Percentiles rank a stretch among this genome's conserved stretches.
These are phyloP conservation scores for Pseudopediastrum boryanum DNA, from an alignment of 139 green algal species.

Conservation along the genomic window DNA sequence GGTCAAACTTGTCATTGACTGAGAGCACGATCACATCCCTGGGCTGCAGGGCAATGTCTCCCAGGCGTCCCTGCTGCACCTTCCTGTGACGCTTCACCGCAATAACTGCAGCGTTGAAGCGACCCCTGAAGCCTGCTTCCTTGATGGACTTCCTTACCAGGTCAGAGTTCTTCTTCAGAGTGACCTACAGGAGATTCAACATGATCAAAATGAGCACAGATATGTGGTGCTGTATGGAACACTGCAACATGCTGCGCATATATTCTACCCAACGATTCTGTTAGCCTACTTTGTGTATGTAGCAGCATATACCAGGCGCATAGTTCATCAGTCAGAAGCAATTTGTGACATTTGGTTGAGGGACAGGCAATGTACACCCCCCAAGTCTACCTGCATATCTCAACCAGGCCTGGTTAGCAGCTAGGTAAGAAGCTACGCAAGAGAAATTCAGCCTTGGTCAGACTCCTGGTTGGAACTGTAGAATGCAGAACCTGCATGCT, in stretches of 20 bases:
- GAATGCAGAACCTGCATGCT: too few relatives aligned
- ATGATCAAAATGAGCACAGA: slow-evolving; percentile 11
- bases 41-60: slow-evolving; percentile 69
- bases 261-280: too few relatives aligned
- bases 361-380: too few relatives aligned
- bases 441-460: too few relatives aligned
- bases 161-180: not conserved
- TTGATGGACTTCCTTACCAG: slow-evolving; percentile 48
- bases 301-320: too few relatives aligned
- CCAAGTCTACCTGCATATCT: too few relatives aligned
- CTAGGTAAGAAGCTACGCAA: too few relatives aligned
- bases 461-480: too few relatives aligned
- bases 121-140: slow-evolving; percentile 58
- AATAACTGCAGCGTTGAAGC: slow-evolving; percentile 73
- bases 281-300: too few relatives aligned
- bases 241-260: not conserved
- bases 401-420: too few relatives aligned
- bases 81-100: slow-evolving; percentile 65
- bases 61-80: slow-evolving; percentile 49
- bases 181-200: slow-evolving; percentile 9
- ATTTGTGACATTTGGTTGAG: too few relatives aligned
- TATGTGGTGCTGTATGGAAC: not conserved
- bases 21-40: slow-evolving; percentile 73
- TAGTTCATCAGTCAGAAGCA: too few relatives aligned
- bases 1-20: slow-evolving; percentile 48